Evolutionary conservation across 805 yeast genomes (phyloP), one percentile per base, ranked within the genome.

Genomic region (Yamadazyma insecticola): DNA sequence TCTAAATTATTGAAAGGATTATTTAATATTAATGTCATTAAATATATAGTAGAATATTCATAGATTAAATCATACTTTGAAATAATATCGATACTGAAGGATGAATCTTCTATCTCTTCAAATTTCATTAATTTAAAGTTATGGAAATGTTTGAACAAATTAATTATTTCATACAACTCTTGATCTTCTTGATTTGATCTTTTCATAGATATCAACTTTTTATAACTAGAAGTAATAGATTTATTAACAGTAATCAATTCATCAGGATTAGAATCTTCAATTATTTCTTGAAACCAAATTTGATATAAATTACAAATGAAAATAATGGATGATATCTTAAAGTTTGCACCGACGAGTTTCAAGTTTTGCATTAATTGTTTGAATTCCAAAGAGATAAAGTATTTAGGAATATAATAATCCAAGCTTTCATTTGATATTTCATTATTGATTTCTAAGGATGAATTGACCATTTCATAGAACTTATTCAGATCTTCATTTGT

Each of bases 331-430:
- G 33, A 16, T 9, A 41, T 22, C 16, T 30, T 28, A 3, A 29
- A 18, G 21, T 30, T 17, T 25, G 37, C 33, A 9, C 32, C 16
- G n/a, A 13, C 2, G n/a, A 26, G 19, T 22, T 33, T 30, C 26
- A 33, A 18, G 22, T 30, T n/a, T 9, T 10, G 9, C 6, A n/a
- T 16, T 14, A 38, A 27, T 39, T 22, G 24, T 10, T 29, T 19
- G 30, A 41, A 30, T 24, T 41, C 35, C 35, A 35, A 21, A 7
- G 34, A 16, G 6, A 38, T 26, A 18, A 35, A 41, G 32, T 30
- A 50, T 16, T 35, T 34, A 21, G 40, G 40, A 5, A 27, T n/a
- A n/a, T n/a, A n/a, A n/a, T n/a, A n/a, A n/a, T n/a, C n/a, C n/a
- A n/a, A n/a, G n/a, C n/a, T n/a, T n/a, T n/a, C n/a, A n/a, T n/a